These are phyloP conservation scores for Dendrocalamus sinicus DNA, from an alignment of 176 grass and related monocot species.

Conservation along the genomic window DNA sequence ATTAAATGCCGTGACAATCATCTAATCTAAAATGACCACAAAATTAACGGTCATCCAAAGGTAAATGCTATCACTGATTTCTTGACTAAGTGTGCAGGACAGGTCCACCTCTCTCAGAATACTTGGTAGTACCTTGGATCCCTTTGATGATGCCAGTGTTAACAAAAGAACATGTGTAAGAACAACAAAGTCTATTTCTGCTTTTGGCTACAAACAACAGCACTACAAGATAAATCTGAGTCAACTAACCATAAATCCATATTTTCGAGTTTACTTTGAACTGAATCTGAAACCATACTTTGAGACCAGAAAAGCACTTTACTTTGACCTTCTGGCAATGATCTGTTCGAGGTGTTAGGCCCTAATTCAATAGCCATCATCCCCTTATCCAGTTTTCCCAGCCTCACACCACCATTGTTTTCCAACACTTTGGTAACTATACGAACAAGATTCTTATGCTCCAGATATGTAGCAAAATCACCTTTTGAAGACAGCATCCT, in stretches of 20 bases:
- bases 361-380: conserved; percentile 53
- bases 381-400: conserved; percentile 59
- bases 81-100: background rate
- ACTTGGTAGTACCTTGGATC: conserved; percentile 12
- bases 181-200: conserved; percentile 36
- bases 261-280: conserved; percentile 67
- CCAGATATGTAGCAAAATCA: conserved; percentile 23
- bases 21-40: conserved; percentile 23
- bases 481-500: conserved; percentile 33
- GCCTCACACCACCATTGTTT: conserved; percentile 41
- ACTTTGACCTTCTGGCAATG: conserved; percentile 38
- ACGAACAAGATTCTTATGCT: conserved; percentile 51
- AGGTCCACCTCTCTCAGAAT: background rate
- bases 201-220: conserved; percentile 72
- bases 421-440: conserved; percentile 50
- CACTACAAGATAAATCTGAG: conserved; percentile 81
- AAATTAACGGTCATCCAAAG: background rate
- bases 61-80: conserved; percentile 25
- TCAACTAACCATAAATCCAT: conserved; percentile 74
- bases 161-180: conserved; percentile 25
- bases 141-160: conserved; percentile 7
- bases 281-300: conserved; percentile 46
- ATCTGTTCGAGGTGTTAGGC: conserved; percentile 40
- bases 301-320: conserved; percentile 67
- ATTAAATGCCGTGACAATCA: background rate